Conservation (phyloP, 768 basidiomycete species). For the Serendipita sp. region DNA sequence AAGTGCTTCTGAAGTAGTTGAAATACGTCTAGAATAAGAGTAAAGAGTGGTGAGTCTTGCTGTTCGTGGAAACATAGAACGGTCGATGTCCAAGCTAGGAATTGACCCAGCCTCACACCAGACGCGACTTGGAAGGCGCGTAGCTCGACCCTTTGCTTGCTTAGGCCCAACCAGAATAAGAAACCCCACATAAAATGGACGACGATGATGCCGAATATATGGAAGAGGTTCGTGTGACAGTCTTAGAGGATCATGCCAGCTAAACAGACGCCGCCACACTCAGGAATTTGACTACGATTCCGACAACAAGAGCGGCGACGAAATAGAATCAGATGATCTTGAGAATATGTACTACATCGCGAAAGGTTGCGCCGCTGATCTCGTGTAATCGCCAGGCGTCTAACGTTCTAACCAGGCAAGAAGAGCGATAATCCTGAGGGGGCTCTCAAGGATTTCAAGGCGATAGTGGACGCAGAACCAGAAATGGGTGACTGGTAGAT, state of each 20-base stretch:
- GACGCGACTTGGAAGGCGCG: too few species aligned
- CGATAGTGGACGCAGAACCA: constrained; percentile 81
- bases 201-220: constrained; percentile 91
- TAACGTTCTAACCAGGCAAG: constrained; percentile 38
- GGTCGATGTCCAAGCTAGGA: not conserved
- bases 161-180: not conserved
- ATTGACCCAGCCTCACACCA: not conserved
- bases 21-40: not conserved
- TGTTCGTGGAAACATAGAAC: not conserved
- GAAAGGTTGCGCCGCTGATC: constrained; percentile 48
- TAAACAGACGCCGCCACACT: constrained; percentile 9
- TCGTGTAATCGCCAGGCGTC: not conserved
- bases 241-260: constrained; percentile 18
- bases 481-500: constrained; percentile 86
- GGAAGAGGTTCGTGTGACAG: constrained; percentile 80
- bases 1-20: not conserved
- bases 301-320: constrained; percentile 58
- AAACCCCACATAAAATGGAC: constrained; percentile 43
- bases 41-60: not conserved
- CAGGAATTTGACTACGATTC: constrained; percentile 63
- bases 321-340: constrained; percentile 68
- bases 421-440: constrained; percentile 91
- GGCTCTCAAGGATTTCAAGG: constrained; percentile 76
- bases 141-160: too few species aligned
- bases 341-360: constrained; percentile 99